phyloP scores from a whole-genome alignment of 371 early-diverging fungal genomes.

The Mucor racemosus region DNA sequence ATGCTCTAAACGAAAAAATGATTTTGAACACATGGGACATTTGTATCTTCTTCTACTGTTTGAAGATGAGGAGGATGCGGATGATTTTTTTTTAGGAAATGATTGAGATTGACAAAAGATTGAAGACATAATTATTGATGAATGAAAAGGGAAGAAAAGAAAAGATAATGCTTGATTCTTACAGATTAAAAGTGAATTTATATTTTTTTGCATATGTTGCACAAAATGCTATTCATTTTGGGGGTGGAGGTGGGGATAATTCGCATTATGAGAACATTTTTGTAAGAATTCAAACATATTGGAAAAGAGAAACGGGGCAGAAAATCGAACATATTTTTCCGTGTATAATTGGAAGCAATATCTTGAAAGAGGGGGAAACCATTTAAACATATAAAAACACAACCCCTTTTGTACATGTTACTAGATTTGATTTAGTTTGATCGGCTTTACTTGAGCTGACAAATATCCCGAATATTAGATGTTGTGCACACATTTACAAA shows the following conservation, averaged over 20 bases:
- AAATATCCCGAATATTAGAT: neutral
- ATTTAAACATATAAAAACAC: neutral
- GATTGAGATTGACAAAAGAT: constrained; percentile 4
- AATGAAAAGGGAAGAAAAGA: neutral
- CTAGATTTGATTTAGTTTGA: neutral
- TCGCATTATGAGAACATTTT: constrained; percentile 5
- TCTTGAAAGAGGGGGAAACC: neutral
- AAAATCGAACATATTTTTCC: neutral
- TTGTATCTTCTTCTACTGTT: constrained; percentile 53
- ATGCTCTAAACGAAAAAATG: constrained; percentile 69
- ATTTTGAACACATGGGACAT: constrained; percentile 63
- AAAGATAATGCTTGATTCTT: neutral
- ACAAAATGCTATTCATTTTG: neutral
- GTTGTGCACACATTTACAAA: neutral
- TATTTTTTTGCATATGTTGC: neutral
- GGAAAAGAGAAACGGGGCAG: neutral
- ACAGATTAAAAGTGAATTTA: neutral
- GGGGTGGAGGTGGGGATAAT: constrained; percentile 2
- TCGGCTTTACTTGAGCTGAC: neutral
- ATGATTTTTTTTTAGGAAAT: neutral
- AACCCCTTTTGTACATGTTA: neutral
- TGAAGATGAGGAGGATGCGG: neutral
- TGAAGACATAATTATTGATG: constrained; percentile 5
- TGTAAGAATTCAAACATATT: neutral
- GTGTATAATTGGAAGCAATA: neutral